Evolutionary conservation across 1,284 basidiomycete species (phyloP), one percentile per base, ranked within the genome.

Genomic region (Cryptococcus depauperatus): DNA sequence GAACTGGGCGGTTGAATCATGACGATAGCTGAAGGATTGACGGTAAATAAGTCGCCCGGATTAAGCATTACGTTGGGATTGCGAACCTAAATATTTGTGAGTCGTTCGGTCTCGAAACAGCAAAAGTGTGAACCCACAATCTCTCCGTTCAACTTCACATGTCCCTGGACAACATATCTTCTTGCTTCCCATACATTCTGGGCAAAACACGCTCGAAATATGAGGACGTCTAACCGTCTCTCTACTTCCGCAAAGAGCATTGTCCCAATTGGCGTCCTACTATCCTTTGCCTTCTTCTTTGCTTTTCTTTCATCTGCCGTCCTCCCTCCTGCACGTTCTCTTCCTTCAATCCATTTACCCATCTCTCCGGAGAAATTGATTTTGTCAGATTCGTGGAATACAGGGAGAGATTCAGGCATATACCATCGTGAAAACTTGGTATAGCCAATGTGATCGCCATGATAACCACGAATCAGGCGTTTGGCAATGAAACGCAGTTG

Each of bases 401-500:
- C 85, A 0, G 93, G 92, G 11, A 98, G 75, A 0, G 79, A 82
- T 47, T 79, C 76, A 9, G 93, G 93, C 19, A 98, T 78, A 69
- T 90, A 97, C 85, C 90, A 93, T 42, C 86, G 81, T 69, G 93
- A 92, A 79, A 97, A 97, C 33, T 83, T 81, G 61, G 84, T 85
- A 73, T 93, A 89, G 45, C 83, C 83, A 52, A 97, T 90, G 71
- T 81, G 85, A 76, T 98, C 92, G 32, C 92, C 92, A 67, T 98
- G 93, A 75, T 98, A 98, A 4, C 82, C 91, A 47, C 92, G 82
- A 26, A 90, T 79, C 51, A 92, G 79, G n/a, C 83, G 78, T 71
- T 96, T 97, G 14, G 88, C 80, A 21, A 76, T 76, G 87, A 90
- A 97, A 32, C 92, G 83, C 64, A 96, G 86, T 71, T 95, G 87